phyloP scores from a whole-genome alignment of 768 basidiomycete species.

The Trametes elegans region DNA sequence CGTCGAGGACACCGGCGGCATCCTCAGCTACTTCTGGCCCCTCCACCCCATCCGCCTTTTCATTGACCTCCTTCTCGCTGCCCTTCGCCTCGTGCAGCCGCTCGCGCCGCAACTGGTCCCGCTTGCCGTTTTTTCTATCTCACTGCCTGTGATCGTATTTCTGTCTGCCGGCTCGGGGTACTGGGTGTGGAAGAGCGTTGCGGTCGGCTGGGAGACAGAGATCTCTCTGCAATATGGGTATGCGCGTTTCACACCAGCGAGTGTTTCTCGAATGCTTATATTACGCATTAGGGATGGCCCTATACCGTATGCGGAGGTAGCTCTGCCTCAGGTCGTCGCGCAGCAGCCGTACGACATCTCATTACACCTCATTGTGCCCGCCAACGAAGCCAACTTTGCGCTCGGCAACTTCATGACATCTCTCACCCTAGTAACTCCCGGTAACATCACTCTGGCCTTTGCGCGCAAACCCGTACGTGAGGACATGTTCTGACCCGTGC shows the following conservation, averaged over 20 bases:
- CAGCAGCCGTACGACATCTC: conserved; percentile 76
- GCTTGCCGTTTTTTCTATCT: conserved; percentile 52
- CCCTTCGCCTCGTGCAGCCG: conserved; percentile 42
- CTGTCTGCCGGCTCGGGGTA: conserved; percentile 68
- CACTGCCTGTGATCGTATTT: conserved; percentile 60
- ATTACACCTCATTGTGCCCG: conserved; percentile 62
- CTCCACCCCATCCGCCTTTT: conserved; percentile 27
- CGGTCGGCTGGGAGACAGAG: conserved; percentile 67
- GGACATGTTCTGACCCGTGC: not conserved
- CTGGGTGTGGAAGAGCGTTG: conserved; percentile 70
- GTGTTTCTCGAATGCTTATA: not conserved
- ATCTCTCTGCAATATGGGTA: conserved; percentile 83
- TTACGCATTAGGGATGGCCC: conserved; percentile 61
- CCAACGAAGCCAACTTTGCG: conserved; percentile 61
- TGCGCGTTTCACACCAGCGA: not conserved
- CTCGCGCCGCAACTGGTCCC: conserved; percentile 67
- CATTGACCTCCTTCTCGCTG: conserved; percentile 25
- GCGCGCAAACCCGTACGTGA: conserved; percentile 65
- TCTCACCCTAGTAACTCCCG: conserved; percentile 53
- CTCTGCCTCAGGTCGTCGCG: conserved; percentile 49
- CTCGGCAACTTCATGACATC: conserved; percentile 86
- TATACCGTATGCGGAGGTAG: conserved; percentile 59
- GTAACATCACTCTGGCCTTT: conserved; percentile 61
- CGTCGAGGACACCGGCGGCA: conserved; percentile 17
- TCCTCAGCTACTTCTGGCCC: conserved; percentile 21